Percentiles rank a stretch among this genome's conserved stretches.
Conservation (phyloP, 1,284 basidiomycete genomes). For the Tylopilus sp. region DNA sequence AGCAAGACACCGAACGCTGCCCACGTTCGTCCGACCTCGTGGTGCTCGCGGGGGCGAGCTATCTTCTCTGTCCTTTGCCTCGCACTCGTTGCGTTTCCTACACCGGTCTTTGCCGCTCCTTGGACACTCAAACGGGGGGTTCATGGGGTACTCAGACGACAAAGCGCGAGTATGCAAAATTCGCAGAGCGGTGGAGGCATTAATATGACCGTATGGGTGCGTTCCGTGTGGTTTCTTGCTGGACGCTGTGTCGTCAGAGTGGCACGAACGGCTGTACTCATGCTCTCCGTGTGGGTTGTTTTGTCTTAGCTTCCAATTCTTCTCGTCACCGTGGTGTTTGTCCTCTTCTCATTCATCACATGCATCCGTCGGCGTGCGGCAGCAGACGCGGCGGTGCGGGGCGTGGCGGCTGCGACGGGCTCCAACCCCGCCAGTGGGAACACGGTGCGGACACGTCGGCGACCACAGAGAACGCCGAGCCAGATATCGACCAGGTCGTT, state of each 20-base stretch:
- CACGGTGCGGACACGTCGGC: conserved; percentile 36
- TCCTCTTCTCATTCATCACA: conserved; percentile 19
- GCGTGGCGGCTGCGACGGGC: not conserved
- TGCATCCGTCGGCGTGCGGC: conserved; percentile 21
- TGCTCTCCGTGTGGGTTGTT: not conserved
- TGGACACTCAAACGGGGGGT: not conserved
- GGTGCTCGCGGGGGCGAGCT: not conserved
- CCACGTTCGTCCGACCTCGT: conserved; percentile 2
- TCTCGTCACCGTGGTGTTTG: conserved; percentile 21
- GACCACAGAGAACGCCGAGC: conserved; percentile 50
- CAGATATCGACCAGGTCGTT: conserved; percentile 70
- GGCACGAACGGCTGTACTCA: conserved; percentile 3
- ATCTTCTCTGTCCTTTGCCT: not conserved
- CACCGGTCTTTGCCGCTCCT: conserved; percentile 14
- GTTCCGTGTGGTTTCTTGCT: conserved; percentile 5
- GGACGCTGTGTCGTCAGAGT: not conserved
- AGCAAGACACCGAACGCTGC: not conserved
- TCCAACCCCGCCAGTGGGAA: not conserved
- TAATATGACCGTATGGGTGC: conserved; percentile 24
- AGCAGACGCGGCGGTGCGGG: not conserved
- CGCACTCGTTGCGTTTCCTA: conserved; percentile 2
- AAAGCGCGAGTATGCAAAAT: not conserved
- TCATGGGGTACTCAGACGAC: not conserved
- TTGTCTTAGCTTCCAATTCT: conserved; percentile 25
- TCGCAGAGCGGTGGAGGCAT: conserved; percentile 4